Conservation (phyloP, 164 flowering plant genomes). For the Chimonanthus praecox region DNA sequence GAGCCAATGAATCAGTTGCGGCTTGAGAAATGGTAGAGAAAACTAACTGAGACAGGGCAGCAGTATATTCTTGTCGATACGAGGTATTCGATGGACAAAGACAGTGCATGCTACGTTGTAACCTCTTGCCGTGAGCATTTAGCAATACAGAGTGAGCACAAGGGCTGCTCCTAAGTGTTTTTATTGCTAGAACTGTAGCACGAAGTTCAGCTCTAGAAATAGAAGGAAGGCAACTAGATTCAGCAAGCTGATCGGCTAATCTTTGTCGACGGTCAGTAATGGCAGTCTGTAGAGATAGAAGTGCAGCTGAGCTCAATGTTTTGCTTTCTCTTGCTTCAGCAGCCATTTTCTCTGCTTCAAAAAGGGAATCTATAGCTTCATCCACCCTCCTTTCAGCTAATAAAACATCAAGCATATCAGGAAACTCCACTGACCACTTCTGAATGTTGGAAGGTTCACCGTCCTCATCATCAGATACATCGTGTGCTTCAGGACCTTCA, state of each 20-base stretch:
- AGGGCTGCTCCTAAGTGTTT: constrained; percentile 87
- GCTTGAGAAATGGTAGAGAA: constrained; percentile 96
- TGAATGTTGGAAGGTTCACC: constrained; percentile 60
- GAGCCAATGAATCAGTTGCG: constrained; percentile 70
- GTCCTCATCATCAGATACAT: constrained; percentile 28
- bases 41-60: constrained; percentile 84
- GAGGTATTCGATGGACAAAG: constrained; percentile 83
- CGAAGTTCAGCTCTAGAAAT: constrained; percentile 83
- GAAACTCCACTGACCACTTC: constrained; percentile 70
- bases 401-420: constrained; percentile 77
- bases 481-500: constrained; percentile 30
- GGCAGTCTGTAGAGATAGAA: constrained; percentile 46
- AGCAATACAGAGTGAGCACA: constrained; percentile 83
- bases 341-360: constrained; percentile 73
- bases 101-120: constrained; percentile 62
- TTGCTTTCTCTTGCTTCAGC: constrained; percentile 49
- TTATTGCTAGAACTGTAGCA: constrained; percentile 80
- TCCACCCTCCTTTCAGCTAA: constrained; percentile 93
- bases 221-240: constrained; percentile 88
- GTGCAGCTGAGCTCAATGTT: constrained; percentile 32
- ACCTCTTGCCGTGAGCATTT: constrained; percentile 71
- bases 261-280: constrained; percentile 63
- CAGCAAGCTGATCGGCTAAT: constrained; percentile 86
- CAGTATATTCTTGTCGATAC: constrained; percentile 86
- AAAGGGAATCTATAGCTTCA: constrained; percentile 74